phyloP scores from a whole-genome alignment of 208 protist genomes.

The Phytomonas francai region DNA sequence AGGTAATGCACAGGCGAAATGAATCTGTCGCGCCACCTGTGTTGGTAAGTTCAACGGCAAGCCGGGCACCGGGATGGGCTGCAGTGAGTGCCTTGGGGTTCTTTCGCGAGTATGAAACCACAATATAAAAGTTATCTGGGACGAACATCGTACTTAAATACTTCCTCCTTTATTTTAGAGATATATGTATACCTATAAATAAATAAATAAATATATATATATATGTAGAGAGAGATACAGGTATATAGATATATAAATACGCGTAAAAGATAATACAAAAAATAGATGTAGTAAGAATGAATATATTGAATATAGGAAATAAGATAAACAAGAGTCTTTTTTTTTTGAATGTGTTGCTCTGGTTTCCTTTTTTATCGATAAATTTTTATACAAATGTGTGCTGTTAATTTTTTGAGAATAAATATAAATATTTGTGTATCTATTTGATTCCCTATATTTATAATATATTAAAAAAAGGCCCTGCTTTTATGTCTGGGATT shows the following conservation, averaged over 20 bases:
- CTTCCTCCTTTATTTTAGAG: background rate
- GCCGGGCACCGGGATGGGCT: background rate
- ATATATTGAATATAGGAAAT: background rate
- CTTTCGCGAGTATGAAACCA: background rate
- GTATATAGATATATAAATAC: background rate
- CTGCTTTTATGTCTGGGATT: background rate
- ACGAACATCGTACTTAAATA: background rate
- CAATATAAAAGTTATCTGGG: background rate
- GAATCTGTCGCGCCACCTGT: background rate
- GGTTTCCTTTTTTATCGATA: background rate
- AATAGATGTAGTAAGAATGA: slow-evolving; percentile 2
- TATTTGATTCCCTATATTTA: background rate
- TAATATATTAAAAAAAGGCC: background rate
- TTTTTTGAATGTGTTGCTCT: background rate
- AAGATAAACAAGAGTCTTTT: background rate
- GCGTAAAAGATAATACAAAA: background rate
- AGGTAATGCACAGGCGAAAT: background rate
- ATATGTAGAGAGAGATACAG: background rate
- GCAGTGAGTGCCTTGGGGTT: background rate
- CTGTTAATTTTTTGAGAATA: background rate
- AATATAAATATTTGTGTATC: background rate
- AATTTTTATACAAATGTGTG: background rate
- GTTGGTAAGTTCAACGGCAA: background rate
- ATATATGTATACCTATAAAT: background rate
- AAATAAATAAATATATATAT: background rate